A percentile compares a stretch with the other conserved stretches of the same genome.
Evolutionary conservation across 73 alveolate species (phyloP).

Genomic region (Stentor roeselii): DNA sequence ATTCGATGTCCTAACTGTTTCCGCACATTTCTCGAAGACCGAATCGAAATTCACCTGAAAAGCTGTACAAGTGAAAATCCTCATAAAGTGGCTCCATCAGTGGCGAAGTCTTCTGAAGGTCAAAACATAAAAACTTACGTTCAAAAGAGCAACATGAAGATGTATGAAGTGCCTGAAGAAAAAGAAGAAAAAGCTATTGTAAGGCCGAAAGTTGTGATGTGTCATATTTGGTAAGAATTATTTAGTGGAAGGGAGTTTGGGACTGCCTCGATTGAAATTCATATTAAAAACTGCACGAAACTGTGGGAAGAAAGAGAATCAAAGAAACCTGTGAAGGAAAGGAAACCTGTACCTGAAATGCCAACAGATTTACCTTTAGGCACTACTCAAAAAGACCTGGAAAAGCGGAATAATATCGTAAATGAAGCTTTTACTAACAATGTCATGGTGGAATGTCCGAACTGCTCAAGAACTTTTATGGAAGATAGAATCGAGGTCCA

Average conservation of each 20-base stretch:
- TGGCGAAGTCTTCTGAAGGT: not conserved
- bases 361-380: slow-evolving; percentile 56
- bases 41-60: slow-evolving; percentile 78
- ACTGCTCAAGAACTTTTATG: too few relatives aligned
- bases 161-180: not conserved
- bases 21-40: slow-evolving; percentile 85
- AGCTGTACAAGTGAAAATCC: slow-evolving; percentile 52
- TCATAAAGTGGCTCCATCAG: not conserved
- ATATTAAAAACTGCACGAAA: slow-evolving; percentile 64
- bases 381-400: too few relatives aligned
- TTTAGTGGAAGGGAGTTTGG: slow-evolving; percentile 87
- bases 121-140: not conserved
- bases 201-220: slow-evolving; percentile 49
- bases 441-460: too few relatives aligned
- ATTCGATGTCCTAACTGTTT: slow-evolving; percentile 86
- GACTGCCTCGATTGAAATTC: slow-evolving; percentile 75
- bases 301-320: slow-evolving; percentile 72
- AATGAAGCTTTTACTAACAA: too few relatives aligned
- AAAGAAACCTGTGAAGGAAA: slow-evolving; percentile 60
- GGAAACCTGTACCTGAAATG: slow-evolving; percentile 71
- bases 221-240: slow-evolving; percentile 41
- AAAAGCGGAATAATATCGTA: too few relatives aligned
- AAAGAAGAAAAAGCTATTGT: not conserved
- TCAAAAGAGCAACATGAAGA: not conserved
- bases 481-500: not conserved